Evolutionary conservation across 805 yeast genomes (phyloP).

Genomic region (Cyberlindnera xylosilytica): DNA sequence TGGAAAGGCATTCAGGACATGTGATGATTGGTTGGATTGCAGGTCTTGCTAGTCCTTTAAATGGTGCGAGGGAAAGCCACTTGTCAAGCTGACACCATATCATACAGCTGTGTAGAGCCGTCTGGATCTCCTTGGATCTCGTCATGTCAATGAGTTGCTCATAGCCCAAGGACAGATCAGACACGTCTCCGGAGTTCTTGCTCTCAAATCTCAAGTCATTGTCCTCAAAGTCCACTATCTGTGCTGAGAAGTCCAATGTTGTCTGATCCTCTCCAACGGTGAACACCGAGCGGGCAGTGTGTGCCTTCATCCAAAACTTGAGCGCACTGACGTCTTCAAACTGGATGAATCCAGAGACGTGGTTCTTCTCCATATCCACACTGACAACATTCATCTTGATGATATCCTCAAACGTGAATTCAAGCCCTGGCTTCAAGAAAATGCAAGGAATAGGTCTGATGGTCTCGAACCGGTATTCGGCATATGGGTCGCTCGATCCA

Average conservation of each 20-base stretch:
- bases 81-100: constrained; percentile 18
- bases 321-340: constrained; percentile 5
- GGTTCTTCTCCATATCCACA: constrained; percentile 1
- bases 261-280: neutral
- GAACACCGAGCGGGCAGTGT: neutral
- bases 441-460: constrained; percentile 16
- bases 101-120: constrained; percentile 9
- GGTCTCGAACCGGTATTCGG: constrained; percentile 5
- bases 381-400: constrained; percentile 10
- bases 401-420: constrained; percentile 8
- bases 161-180: neutral
- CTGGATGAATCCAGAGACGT: constrained; percentile 8
- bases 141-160: neutral
- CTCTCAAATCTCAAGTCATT: constrained; percentile 16
- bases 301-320: constrained; percentile 10
- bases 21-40: constrained; percentile 8
- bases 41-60: constrained; percentile 10
- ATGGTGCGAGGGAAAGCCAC: constrained; percentile 24
- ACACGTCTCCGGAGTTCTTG: neutral
- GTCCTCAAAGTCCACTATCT: constrained; percentile 22
- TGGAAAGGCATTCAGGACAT: constrained; percentile 19
- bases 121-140: neutral
- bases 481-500: constrained; percentile 4
- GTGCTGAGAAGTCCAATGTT: constrained; percentile 11
- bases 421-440: constrained; percentile 19